Evolutionary conservation across 768 basidiomycete species (phyloP).

Genomic region (Tylopilus sp.): DNA sequence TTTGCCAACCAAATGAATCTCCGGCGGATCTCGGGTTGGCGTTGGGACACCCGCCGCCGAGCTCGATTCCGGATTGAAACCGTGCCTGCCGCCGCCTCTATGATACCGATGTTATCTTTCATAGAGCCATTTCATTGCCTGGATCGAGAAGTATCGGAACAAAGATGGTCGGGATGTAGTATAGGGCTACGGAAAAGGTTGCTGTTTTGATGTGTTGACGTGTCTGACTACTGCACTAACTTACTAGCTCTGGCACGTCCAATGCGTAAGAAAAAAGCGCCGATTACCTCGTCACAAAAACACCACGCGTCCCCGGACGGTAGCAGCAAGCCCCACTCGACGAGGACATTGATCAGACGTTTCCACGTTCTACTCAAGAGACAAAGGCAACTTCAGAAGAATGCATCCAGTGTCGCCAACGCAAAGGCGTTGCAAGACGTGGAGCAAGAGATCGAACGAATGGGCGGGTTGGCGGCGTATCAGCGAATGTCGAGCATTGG

Average conservation of each 20-base stretch:
- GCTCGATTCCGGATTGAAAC: too few relatives aligned
- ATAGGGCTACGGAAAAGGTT: too few relatives aligned
- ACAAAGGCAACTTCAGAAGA: conserved; percentile 50
- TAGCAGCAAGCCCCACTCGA: conserved; percentile 56
- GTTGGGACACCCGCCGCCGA: too few relatives aligned
- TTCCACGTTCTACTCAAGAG: conserved; percentile 81
- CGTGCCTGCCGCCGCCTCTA: too few relatives aligned
- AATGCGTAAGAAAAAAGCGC: conserved; percentile 42
- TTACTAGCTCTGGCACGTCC: too few relatives aligned
- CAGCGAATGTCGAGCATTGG: conserved; percentile 82
- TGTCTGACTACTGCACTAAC: too few relatives aligned
- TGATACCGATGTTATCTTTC: too few relatives aligned
- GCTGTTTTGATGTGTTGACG: not conserved
- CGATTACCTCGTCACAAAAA: conserved; percentile 36
- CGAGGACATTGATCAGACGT: conserved; percentile 68
- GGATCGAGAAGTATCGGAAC: too few relatives aligned
- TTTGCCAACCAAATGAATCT: too few relatives aligned
- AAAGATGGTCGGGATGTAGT: too few relatives aligned
- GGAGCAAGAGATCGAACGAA: conserved; percentile 54
- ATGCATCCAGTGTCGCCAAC: conserved; percentile 12
- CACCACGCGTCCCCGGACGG: not conserved
- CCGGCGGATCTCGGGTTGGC: too few relatives aligned
- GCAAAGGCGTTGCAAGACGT: conserved; percentile 45
- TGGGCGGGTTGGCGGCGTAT: conserved; percentile 81
- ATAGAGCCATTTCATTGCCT: too few relatives aligned